These are phyloP conservation scores for Oryza coarctata DNA, from an alignment of 176 grass and related monocot genomes.

Conservation along the genomic window DNA sequence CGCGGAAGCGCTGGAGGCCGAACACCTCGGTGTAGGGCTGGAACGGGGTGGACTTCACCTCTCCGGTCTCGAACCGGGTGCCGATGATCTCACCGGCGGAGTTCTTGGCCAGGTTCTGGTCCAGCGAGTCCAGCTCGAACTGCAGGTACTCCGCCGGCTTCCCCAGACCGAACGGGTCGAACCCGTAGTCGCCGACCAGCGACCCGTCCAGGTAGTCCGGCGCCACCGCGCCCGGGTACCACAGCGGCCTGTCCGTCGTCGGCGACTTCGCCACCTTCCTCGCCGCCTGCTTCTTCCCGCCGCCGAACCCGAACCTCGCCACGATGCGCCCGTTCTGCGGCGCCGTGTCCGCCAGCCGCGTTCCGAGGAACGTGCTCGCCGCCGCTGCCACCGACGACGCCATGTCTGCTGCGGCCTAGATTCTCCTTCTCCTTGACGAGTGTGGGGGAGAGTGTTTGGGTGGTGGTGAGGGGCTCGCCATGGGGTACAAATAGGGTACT, in stretches of 20 bases:
- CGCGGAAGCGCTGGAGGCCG: constrained; percentile 92
- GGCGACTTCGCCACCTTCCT: constrained; percentile 47
- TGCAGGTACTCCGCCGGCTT: constrained; percentile 99
- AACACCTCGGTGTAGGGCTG: constrained; percentile 98
- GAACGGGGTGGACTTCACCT: constrained; percentile 79
- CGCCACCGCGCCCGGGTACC: constrained; percentile 77
- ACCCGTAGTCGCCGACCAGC: constrained; percentile 84
- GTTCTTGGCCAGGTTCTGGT: constrained; percentile 98
- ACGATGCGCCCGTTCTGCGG: constrained; percentile 61
- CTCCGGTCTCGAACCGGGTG: constrained; percentile 70
- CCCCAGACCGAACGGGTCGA: constrained; percentile 88
- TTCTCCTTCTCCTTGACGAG: constrained; percentile 3
- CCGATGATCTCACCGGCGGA: constrained; percentile 65
- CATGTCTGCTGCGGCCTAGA: constrained; percentile 35
- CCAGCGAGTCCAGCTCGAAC: constrained; percentile 85
- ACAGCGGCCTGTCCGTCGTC: constrained; percentile 66
- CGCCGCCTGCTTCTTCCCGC: constrained; percentile 40
- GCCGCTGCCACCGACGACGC: constrained; percentile 69
- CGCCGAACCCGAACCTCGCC: constrained; percentile 65
- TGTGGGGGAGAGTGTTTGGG: neutral
- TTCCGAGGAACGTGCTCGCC: constrained; percentile 83
- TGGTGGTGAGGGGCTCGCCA: constrained; percentile 28
- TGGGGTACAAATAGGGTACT: constrained; percentile 47
- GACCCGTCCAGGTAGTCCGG: constrained; percentile 89
- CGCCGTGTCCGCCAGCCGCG: constrained; percentile 55